Percentiles rank a stretch among this genome's conserved stretches.
Evolutionary conservation across 2,329 filamentous ascomycete species (phyloP).

Genomic region (Aurifilum marmelostoma): DNA sequence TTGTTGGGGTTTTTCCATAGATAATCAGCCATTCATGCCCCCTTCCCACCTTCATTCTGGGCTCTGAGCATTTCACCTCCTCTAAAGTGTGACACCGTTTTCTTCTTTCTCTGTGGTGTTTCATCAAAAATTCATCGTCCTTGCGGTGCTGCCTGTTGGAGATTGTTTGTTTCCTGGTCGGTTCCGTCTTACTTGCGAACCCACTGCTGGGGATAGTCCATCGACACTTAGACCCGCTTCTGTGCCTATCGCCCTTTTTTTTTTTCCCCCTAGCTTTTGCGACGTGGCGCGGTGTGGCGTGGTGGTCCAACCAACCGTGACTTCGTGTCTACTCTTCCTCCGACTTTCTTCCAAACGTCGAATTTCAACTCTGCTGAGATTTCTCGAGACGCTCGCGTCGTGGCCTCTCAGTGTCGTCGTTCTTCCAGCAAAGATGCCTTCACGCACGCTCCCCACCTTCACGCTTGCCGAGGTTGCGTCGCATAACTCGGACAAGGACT

Average conservation of each 20-base stretch:
- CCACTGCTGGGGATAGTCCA: not conserved
- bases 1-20: not conserved
- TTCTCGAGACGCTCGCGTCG: conserved; percentile 11
- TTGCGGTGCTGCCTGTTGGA: not conserved
- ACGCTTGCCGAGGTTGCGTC: conserved; percentile 77
- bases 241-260: conserved; percentile 14
- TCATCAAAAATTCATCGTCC: not conserved
- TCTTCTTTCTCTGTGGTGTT: not conserved
- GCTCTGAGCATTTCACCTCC: not conserved
- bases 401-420: not conserved
- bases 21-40: not conserved
- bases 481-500: conserved; percentile 80
- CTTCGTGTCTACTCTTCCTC: not conserved
- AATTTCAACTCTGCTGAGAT: not conserved
- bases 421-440: conserved; percentile 63
- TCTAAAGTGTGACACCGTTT: not conserved
- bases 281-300: conserved; percentile 19
- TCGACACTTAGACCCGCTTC: conserved; percentile 7
- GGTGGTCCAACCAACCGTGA: conserved; percentile 9
- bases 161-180: not conserved
- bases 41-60: not conserved
- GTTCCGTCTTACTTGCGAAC: not conserved
- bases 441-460: conserved; percentile 80
- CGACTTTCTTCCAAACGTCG: conserved; percentile 4
- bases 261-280: not conserved